These are phyloP conservation scores for Macrophomina pseudophaseolina DNA, from an alignment of 2,329 filamentous ascomycete species.

Conservation along the genomic window DNA sequence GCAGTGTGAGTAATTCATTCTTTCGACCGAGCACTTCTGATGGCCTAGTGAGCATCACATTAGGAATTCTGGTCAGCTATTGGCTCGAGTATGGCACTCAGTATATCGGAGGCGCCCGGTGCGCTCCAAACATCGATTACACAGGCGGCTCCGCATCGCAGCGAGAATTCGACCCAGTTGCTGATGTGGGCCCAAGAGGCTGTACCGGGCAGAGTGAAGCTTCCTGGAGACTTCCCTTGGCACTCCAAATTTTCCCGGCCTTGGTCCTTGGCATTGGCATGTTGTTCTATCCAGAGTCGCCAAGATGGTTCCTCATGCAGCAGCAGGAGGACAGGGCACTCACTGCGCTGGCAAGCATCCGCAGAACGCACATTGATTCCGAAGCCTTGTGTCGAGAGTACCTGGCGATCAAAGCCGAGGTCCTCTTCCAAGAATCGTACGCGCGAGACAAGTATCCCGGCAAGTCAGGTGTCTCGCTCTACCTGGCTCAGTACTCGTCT, in stretches of 20 bases:
- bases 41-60: conserved; percentile 49
- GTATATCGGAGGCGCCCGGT: conserved; percentile 35
- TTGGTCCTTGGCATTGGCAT: conserved; percentile 72
- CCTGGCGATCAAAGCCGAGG: conserved; percentile 16
- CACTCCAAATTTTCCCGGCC: conserved; percentile 77
- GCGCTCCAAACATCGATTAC: conserved; percentile 55
- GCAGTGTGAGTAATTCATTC: conserved; percentile 48
- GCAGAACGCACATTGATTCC: conserved; percentile 71
- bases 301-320: conserved; percentile 79
- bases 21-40: background rate
- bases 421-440: conserved; percentile 28
- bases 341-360: conserved; percentile 65
- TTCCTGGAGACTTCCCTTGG: conserved; percentile 75
- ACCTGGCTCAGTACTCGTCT: conserved; percentile 37
- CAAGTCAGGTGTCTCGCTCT: background rate
- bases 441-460: conserved; percentile 40
- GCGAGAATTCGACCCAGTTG: conserved; percentile 45
- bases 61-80: conserved; percentile 68
- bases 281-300: conserved; percentile 78
- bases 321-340: conserved; percentile 69
- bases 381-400: conserved; percentile 73
- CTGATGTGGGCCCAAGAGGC: conserved; percentile 22
- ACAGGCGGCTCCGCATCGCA: conserved; percentile 48
- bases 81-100: conserved; percentile 49
- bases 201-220: conserved; percentile 37